Conservation (phyloP, 352 stramenopile species). For the Pythium grandisporangium region DNA sequence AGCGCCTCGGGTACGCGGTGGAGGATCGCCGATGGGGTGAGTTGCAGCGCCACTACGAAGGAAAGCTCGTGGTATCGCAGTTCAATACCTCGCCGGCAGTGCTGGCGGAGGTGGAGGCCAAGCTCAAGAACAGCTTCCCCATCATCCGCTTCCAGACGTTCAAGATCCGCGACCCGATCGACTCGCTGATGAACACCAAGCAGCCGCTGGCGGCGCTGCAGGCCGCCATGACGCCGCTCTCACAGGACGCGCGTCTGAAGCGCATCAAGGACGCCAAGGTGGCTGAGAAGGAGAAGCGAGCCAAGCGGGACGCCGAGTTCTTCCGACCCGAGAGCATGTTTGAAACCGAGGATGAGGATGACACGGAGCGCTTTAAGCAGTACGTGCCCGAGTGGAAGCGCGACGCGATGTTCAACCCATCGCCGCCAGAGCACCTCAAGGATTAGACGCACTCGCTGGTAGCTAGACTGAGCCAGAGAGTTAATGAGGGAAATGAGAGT, state of each 20-base stretch:
- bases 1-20: conserved; percentile 72
- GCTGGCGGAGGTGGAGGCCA: conserved; percentile 64
- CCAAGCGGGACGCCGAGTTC: conserved; percentile 11
- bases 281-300: conserved; percentile 22
- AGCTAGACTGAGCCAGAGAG: too few species aligned
- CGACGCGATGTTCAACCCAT: conserved; percentile 58
- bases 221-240: conserved; percentile 36
- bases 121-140: conserved; percentile 80
- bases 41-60: conserved; percentile 78
- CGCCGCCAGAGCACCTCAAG: conserved; percentile 55
- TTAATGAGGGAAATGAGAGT: too few species aligned
- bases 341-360: conserved; percentile 49
- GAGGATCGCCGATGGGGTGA: conserved; percentile 82
- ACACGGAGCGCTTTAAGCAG: conserved; percentile 62
- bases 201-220: conserved; percentile 52
- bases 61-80: conserved; percentile 80
- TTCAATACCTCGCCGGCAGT: conserved; percentile 72
- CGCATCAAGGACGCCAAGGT: conserved; percentile 24
- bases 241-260: conserved; percentile 14
- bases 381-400: conserved; percentile 82
- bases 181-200: conserved; percentile 79
- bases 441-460: conserved; percentile 13
- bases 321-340: conserved; percentile 44
- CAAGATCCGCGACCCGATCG: conserved; percentile 75
- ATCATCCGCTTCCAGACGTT: conserved; percentile 84